Evolutionary conservation across 352 stramenopile species (phyloP).

Genomic region (Phytopythium mirpurense): DNA sequence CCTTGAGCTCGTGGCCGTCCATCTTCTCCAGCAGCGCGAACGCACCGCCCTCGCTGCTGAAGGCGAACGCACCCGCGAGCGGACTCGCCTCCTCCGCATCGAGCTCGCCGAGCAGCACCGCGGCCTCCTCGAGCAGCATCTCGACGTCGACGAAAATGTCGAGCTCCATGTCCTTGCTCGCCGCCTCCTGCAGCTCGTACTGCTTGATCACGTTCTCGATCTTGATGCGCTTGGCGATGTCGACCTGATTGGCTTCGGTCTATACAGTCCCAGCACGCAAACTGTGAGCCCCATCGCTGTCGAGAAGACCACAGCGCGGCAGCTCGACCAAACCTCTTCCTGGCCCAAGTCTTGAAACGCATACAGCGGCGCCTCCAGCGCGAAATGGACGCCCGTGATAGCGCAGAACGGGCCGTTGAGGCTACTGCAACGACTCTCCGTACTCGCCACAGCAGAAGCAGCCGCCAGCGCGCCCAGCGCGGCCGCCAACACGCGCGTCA

Average conservation of each 20-base stretch:
- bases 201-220: conserved; percentile 62
- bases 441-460: background rate
- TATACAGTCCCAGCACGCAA: conserved; percentile 5
- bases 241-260: conserved; percentile 13
- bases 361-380: conserved; percentile 25
- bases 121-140: conserved; percentile 47
- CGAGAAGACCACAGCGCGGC: background rate
- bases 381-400: conserved; percentile 19
- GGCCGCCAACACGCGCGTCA: conserved; percentile 5
- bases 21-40: conserved; percentile 67
- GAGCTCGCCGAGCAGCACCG: conserved; percentile 23
- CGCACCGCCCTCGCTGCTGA: conserved; percentile 46
- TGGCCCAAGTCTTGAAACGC: conserved; percentile 37
- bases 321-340: conserved; percentile 17
- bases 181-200: conserved; percentile 44
- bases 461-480: conserved; percentile 8
- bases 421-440: conserved; percentile 40
- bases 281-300: too few species aligned
- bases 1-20: conserved; percentile 68
- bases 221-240: conserved; percentile 38
- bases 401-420: conserved; percentile 64
- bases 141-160: conserved; percentile 40
- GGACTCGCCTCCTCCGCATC: conserved; percentile 32
- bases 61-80: conserved; percentile 48
- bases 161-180: conserved; percentile 9